Percentiles rank a stretch among this genome's conserved stretches.
Evolutionary conservation across 306 rosid genomes (phyloP).

Genomic region (Glycyrrhiza uralensis): DNA sequence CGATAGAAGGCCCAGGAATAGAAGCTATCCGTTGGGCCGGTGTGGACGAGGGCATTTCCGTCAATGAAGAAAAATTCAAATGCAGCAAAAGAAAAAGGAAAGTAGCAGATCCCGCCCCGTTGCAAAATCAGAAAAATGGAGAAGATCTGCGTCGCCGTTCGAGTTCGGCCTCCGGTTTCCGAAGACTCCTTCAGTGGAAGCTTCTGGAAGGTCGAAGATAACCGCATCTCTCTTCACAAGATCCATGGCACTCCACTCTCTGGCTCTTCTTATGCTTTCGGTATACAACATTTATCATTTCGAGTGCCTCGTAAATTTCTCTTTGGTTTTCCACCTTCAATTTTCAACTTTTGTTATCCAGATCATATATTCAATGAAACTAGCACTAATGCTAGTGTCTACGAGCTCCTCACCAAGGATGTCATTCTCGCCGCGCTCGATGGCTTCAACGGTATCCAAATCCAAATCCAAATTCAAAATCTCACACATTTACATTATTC

Average conservation of each 20-base stretch:
- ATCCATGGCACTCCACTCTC: constrained; percentile 79
- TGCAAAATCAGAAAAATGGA: constrained; percentile 47
- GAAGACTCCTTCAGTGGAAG: constrained; percentile 48
- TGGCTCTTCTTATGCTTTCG: constrained; percentile 71
- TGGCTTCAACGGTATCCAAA: constrained; percentile 75
- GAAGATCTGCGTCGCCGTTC: constrained; percentile 88
- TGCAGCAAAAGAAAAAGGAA: background rate
- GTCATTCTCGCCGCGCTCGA: constrained; percentile 81
- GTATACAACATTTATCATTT: constrained; percentile 25
- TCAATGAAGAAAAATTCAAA: constrained; percentile 25
- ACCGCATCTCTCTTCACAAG: constrained; percentile 84
- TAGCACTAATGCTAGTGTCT: constrained; percentile 64
- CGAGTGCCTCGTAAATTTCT: background rate
- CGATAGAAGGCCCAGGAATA: background rate
- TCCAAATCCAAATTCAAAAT: background rate
- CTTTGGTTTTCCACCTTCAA: background rate
- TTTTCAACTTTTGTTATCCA: constrained; percentile 1
- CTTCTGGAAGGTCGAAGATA: constrained; percentile 82
- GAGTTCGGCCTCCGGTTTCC: constrained; percentile 66
- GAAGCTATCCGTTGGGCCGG: background rate
- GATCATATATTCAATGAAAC: constrained; percentile 84
- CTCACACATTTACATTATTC: background rate
- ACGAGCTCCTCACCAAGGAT: constrained; percentile 78
- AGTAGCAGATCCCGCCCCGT: constrained; percentile 14
- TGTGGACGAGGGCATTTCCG: constrained; percentile 8